Base-by-base conservation (phyloP, 2,329 filamentous ascomycete genomes). In the Pseudogymnoascus sp. region DNA sequence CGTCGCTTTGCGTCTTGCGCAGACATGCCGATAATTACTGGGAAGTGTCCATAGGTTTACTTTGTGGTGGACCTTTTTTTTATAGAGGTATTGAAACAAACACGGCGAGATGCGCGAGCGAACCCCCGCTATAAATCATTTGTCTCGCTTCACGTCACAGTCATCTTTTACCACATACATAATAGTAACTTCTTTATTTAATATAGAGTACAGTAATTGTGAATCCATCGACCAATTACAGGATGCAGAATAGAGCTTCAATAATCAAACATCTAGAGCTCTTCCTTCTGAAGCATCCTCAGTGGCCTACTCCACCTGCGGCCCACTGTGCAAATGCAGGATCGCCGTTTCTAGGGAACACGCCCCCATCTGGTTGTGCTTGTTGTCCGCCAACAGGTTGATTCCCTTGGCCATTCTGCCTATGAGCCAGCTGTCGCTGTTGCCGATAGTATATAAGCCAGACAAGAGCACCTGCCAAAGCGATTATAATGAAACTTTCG, bases 401-500 rank as follows among this genome's bases (percentile, higher is more conserved):
- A 7, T 69, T 71, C 4, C 68, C 73, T 66, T 75, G 73, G 1
- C 69, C 74, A 16, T 72, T 71, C 61, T 77, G 74, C 57, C 75
- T 76, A 62, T 82, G 80, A 31, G 78, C 81, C 68, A 87, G 80
- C 72, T 91, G 89, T 65, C 86, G 80, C 72, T 85, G 86, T 67
- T 91, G 87, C 19, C 90, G 81, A 74, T 95, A 93, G 76, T 92
- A 96, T 14, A 98, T 82, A 34, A 98, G 79, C 62, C 90, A 84
- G 0, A 90, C 85, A 63, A 98, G 80, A 0, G 86, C 85, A 13
- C 87, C 86, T 0, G 90, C 88, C 13, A 98, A 78, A 1, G 85
- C 88, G 13, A 97, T 80, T 67, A 99, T 96, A 51, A 96, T 79
- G 23, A 97, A 77, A 48, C 89, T 93, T 76, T 98, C 95, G 10